A percentile compares a stretch with the other conserved stretches of the same genome.
phyloP scores from a whole-genome alignment of 495 filamentous ascomycete species.

The Acidomyces sp. region DNA sequence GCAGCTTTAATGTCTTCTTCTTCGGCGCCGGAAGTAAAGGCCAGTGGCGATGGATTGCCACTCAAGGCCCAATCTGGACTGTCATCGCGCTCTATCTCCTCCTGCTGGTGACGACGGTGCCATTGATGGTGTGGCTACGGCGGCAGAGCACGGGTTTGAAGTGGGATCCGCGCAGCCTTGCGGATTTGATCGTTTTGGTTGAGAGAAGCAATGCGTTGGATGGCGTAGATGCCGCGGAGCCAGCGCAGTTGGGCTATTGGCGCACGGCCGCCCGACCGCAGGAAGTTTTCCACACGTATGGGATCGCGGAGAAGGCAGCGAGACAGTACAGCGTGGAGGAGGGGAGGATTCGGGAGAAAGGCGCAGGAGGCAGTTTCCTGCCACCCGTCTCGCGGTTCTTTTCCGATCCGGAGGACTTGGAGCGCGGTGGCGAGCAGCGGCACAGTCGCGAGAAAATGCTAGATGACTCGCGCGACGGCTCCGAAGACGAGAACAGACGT shows the following conservation, averaged over 20 bases:
- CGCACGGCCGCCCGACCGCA: slow-evolving; percentile 41
- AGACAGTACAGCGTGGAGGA: slow-evolving; percentile 43
- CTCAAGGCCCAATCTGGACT: slow-evolving; percentile 65
- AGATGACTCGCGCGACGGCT: slow-evolving; percentile 13
- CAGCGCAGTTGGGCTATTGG: slow-evolving; percentile 73
- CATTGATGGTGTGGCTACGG: slow-evolving; percentile 37
- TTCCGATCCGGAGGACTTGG: slow-evolving; percentile 27
- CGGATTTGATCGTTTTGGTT: slow-evolving; percentile 61
- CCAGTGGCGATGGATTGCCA: slow-evolving; percentile 64
- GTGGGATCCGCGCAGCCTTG: slow-evolving; percentile 74
- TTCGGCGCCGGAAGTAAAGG: slow-evolving; percentile 32
- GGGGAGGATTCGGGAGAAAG: slow-evolving; percentile 30
- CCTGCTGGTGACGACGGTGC: slow-evolving; percentile 42
- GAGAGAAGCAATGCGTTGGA: slow-evolving; percentile 63
- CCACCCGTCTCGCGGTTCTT: slow-evolving; percentile 1
- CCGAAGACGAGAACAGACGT: slow-evolving; percentile 16
- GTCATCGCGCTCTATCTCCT: slow-evolving; percentile 60
- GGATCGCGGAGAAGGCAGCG: slow-evolving; percentile 48
- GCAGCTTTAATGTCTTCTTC: slow-evolving; percentile 47
- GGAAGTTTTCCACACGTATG: slow-evolving; percentile 52
- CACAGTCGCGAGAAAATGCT: slow-evolving; percentile 18
- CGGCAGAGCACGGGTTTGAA: slow-evolving; percentile 49
- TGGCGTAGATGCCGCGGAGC: slow-evolving; percentile 1
- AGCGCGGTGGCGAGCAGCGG: slow-evolving; percentile 33
- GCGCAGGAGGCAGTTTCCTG: background rate